phyloP scores from a whole-genome alignment of 2,329 filamentous ascomycete genomes.

The Talaromyces pinophilus region DNA sequence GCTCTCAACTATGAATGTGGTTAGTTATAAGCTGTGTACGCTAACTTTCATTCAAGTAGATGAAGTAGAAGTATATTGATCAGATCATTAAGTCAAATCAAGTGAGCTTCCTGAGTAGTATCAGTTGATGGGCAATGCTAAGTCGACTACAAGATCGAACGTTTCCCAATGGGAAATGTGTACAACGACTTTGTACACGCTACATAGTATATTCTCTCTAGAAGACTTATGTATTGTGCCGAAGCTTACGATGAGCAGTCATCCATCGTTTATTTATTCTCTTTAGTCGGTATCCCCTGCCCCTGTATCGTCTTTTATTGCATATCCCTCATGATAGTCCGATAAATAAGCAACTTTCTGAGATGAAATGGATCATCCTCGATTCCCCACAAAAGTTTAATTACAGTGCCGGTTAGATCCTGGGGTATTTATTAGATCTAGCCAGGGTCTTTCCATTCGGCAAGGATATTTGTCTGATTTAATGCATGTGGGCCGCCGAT shows the following conservation, averaged over 20 bases:
- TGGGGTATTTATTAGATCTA: neutral
- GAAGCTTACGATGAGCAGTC: neutral
- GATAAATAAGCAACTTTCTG: neutral
- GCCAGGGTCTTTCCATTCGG: neutral
- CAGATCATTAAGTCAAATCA: neutral
- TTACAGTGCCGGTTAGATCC: neutral
- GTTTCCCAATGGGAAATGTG: neutral
- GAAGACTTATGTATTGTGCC: neutral
- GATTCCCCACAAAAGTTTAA: neutral
- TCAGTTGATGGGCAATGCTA: neutral
- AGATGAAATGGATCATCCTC: neutral
- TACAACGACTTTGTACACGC: neutral
- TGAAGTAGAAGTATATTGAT: too few relatives aligned
- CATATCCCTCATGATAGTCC: neutral
- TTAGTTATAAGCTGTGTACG: neutral
- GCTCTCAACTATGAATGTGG: too few relatives aligned
- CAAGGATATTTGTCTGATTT: neutral
- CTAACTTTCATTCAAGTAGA: neutral
- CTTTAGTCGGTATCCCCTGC: neutral
- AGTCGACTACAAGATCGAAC: neutral
- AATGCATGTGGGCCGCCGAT: neutral
- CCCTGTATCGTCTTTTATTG: neutral
- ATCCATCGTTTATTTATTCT: neutral
- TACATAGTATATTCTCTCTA: neutral
- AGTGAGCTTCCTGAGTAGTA: neutral